Conservation (phyloP, 78 protist species). For the Polysphondylium violaceum region DNA sequence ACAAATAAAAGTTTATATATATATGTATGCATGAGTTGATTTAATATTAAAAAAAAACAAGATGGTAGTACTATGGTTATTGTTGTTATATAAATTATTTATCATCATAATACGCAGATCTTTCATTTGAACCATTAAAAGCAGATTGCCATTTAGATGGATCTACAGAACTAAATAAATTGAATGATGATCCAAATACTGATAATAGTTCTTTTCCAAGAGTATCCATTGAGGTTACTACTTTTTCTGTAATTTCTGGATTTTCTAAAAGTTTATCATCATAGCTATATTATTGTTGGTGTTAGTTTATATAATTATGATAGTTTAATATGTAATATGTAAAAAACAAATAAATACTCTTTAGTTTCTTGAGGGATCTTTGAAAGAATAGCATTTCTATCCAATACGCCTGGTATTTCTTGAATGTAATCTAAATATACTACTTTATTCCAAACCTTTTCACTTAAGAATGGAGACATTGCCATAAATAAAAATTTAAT, state of each 20-base stretch:
- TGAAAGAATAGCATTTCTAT: not conserved
- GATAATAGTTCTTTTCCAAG: constrained; percentile 68
- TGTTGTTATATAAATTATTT: not conserved
- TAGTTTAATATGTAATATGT: no score
- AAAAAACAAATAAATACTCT: not conserved
- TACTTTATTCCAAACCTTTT: constrained; percentile 68
- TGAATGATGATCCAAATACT: constrained; percentile 28
- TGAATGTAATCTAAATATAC: constrained; percentile 61
- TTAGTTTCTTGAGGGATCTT: constrained; percentile 18
- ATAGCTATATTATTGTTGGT: not conserved
- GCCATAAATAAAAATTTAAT: constrained; percentile 47
- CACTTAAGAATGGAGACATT: constrained; percentile 80
- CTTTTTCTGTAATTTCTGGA: constrained; percentile 61
- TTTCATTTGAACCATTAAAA: not conserved
- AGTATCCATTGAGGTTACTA: constrained; percentile 43
- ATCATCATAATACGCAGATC: no score
- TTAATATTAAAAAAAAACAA: not conserved
- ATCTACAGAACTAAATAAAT: constrained; percentile 9
- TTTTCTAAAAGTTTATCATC: constrained; percentile 36
- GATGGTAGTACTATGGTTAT: no score
- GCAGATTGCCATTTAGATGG: constrained; percentile 29
- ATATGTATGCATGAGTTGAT: no score
- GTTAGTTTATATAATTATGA: no score
- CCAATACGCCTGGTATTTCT: constrained; percentile 42
- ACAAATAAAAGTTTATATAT: no score